Base-by-base conservation (phyloP, 2,329 filamentous ascomycete species). In the Epichloe elymi region DNA sequence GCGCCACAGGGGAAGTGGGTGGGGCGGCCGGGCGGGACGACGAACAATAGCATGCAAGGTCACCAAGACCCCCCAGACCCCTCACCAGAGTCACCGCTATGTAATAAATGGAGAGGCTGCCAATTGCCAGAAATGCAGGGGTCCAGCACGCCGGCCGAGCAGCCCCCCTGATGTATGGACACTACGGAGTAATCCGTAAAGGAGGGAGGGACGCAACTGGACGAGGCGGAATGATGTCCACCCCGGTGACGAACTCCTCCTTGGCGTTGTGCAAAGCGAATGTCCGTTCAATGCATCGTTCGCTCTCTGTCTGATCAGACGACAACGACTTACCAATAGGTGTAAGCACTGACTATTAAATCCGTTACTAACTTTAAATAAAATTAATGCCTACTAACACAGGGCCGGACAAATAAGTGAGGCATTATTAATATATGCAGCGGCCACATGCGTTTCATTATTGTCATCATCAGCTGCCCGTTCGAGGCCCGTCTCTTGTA, bases 1-100 rank as follows among this genome's bases (percentile, higher is more conserved):
- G 41, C 41, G 46, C 41, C 50, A 45, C 50, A 48, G 33, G 51
- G 37, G 48, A 48, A 46, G 20, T 4, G 11, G 50, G 30, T 53
- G 50, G 50, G 12, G 23, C 38, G 36, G 42, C 40, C 17, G 15
- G 35, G 39, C 30, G 23, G 33, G 37, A 15, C 17, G 7, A 4
- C 12, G n/a, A 10, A 20, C 23, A 8, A 52, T n/a, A 10, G 26
- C 8, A 3, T n/a, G 33, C 36, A 17, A 47, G 44, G 52, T 55
- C 36, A 14, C 30, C 2, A 19, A 12, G 49, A 53, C 54, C 38
- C 39, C 23, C 23, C 20, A 26, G 23, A 7, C 23, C 23, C 39
- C 49, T 53, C 49, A 53, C 53, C 53, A 51, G 19, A 19, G 19
- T 19, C 19, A 19, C 19, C 19, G 19, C 19, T 2, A 19, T 19